phyloP scores from a whole-genome alignment of 495 filamentous ascomycete species.

The Evernia prunastri region DNA sequence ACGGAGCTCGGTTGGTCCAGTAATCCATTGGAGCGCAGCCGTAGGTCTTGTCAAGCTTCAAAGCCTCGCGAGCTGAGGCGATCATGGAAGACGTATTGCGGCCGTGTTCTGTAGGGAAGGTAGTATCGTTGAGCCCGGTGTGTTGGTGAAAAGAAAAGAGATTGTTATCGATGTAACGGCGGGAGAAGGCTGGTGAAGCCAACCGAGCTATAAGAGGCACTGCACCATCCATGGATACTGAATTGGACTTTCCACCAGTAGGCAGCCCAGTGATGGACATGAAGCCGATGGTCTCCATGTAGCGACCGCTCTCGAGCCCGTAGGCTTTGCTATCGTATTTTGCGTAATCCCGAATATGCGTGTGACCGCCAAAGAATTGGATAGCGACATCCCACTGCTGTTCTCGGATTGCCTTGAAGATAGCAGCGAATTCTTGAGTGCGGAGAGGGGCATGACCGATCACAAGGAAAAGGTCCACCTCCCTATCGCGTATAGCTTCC shows the following conservation, averaged over 20 bases:
- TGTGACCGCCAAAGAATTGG: slow-evolving; percentile 89
- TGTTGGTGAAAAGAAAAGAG: slow-evolving; percentile 79
- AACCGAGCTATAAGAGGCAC: slow-evolving; percentile 31
- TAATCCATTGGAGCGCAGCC: slow-evolving; percentile 79
- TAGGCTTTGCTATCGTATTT: slow-evolving; percentile 75
- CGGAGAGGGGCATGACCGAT: slow-evolving; percentile 78
- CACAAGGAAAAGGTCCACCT: slow-evolving; percentile 83
- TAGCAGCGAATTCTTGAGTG: slow-evolving; percentile 66
- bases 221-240: slow-evolving; percentile 11
- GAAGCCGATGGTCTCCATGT: slow-evolving; percentile 97
- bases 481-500: slow-evolving; percentile 66
- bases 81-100: slow-evolving; percentile 68
- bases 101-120: slow-evolving; percentile 76
- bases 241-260: slow-evolving; percentile 30
- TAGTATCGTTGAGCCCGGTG: slow-evolving; percentile 56
- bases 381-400: slow-evolving; percentile 75
- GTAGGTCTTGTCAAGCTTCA: slow-evolving; percentile 65
- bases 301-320: slow-evolving; percentile 83
- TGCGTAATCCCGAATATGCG: slow-evolving; percentile 80
- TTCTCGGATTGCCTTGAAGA: slow-evolving; percentile 74
- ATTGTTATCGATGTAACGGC: slow-evolving; percentile 94
- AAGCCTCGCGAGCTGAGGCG: slow-evolving; percentile 54
- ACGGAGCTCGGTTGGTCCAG: slow-evolving; percentile 72
- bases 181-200: slow-evolving; percentile 50
- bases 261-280: slow-evolving; percentile 73